Evolutionary conservation across 441 rosid genomes (phyloP).

Genomic region (Populus hybrid): DNA sequence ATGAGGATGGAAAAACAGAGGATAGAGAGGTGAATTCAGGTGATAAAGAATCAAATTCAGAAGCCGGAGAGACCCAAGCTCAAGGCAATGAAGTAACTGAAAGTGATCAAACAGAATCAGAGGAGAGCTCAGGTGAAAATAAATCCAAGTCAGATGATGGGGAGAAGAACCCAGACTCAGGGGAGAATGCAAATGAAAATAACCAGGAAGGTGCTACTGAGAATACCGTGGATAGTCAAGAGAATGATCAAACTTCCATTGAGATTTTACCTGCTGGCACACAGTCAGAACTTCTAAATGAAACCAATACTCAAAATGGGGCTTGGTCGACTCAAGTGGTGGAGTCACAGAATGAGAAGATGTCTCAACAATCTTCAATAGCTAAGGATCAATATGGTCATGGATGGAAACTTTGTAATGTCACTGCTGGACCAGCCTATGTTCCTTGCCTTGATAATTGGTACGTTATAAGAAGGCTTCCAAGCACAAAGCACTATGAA

Average conservation of each 20-base stretch:
- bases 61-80: slow-evolving; percentile 29
- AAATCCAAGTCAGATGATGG: slow-evolving; percentile 31
- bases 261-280: slow-evolving; percentile 74
- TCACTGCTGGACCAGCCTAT: slow-evolving; percentile 83
- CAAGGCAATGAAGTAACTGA: slow-evolving; percentile 34
- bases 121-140: slow-evolving; percentile 22
- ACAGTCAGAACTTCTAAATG: slow-evolving; percentile 73
- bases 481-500: slow-evolving; percentile 71
- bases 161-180: slow-evolving; percentile 37
- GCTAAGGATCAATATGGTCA: slow-evolving; percentile 37
- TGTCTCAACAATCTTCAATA: slow-evolving; percentile 40
- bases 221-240: slow-evolving; percentile 38
- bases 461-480: slow-evolving; percentile 69
- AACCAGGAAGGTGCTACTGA: slow-evolving; percentile 31
- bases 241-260: slow-evolving; percentile 39
- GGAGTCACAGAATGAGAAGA: slow-evolving; percentile 87
- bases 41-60: slow-evolving; percentile 23
- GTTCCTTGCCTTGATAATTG: slow-evolving; percentile 94
- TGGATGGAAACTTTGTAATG: slow-evolving; percentile 81
- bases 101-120: slow-evolving; percentile 40
- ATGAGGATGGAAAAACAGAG: slow-evolving; percentile 31
- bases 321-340: slow-evolving; percentile 83
- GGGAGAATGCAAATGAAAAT: slow-evolving; percentile 29
- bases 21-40: slow-evolving; percentile 17
- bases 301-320: slow-evolving; percentile 59